Conservation (phyloP, 768 basidiomycete species). For the Auricularia cornea region DNA sequence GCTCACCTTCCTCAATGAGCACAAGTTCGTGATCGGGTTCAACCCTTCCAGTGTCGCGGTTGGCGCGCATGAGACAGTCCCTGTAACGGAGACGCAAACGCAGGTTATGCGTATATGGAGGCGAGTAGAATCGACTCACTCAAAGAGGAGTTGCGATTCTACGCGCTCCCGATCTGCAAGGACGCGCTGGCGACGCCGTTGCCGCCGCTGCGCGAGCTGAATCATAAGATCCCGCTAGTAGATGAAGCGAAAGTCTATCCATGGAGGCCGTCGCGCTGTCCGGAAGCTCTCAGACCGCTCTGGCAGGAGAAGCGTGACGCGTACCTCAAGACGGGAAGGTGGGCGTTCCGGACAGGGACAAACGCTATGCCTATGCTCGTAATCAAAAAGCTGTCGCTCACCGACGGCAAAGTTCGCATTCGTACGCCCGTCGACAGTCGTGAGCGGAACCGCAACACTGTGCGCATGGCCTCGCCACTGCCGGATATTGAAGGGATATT, state of each 20-base stretch:
- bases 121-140: background rate
- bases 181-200: conserved; percentile 21
- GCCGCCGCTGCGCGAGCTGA: conserved; percentile 25
- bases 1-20: conserved; percentile 27
- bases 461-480: conserved; percentile 18
- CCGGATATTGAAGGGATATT: conserved; percentile 23
- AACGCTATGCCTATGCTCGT: conserved; percentile 28
- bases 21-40: conserved; percentile 21
- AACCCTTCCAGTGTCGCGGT: conserved; percentile 17
- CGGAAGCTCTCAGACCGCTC: conserved; percentile 18
- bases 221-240: conserved; percentile 28
- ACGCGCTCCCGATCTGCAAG: no score
- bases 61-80: background rate
- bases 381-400: conserved; percentile 17
- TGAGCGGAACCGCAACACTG: conserved; percentile 25
- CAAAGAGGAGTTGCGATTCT: conserved; percentile 16
- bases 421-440: conserved; percentile 19
- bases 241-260: conserved; percentile 24
- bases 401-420: conserved; percentile 12
- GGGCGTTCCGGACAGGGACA: conserved; percentile 18
- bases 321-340: conserved; percentile 23
- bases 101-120: background rate
- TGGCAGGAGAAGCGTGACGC: conserved; percentile 24
- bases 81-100: background rate
- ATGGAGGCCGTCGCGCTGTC: conserved; percentile 30